phyloP scores from a whole-genome alignment of 176 grass and related monocot species.

The Alloteropsis semialata region DNA sequence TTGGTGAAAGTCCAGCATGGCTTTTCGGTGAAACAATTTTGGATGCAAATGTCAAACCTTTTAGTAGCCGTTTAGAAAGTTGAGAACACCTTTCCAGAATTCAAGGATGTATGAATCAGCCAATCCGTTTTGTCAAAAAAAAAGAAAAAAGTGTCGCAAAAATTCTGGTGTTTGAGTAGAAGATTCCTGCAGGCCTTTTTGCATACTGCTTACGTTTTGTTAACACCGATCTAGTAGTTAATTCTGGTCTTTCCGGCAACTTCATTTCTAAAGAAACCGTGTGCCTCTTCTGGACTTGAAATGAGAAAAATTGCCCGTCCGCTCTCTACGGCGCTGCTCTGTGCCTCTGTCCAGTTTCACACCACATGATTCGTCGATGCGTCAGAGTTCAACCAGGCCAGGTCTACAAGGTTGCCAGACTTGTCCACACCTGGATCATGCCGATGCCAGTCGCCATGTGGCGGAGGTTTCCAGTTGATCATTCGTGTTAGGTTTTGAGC shows the following conservation, averaged over 20 bases:
- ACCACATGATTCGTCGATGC: not conserved
- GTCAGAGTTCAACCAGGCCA: not conserved
- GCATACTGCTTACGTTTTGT: conserved; percentile 7
- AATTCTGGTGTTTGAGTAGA: not conserved
- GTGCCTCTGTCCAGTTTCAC: conserved; percentile 8
- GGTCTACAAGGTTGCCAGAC: not conserved
- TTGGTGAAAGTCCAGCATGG: too few species aligned
- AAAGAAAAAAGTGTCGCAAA: not conserved
- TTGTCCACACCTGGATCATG: conserved; percentile 14
- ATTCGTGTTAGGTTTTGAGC: not conserved
- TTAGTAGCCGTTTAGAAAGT: not conserved
- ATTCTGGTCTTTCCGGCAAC: not conserved
- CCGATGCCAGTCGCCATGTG: not conserved
- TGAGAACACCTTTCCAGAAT: not conserved
- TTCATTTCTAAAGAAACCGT: conserved; percentile 18
- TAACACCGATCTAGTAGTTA: not conserved
- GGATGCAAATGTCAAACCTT: not conserved
- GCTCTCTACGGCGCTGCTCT: not conserved
- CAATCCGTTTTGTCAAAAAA: not conserved
- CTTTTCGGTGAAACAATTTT: not conserved
- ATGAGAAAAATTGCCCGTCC: not conserved
- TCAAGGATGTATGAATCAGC: not conserved
- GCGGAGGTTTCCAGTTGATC: not conserved
- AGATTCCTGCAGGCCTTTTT: not conserved
- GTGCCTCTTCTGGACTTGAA: not conserved